phyloP scores from a whole-genome alignment of 768 basidiomycete species.

The Russula virescens region DNA sequence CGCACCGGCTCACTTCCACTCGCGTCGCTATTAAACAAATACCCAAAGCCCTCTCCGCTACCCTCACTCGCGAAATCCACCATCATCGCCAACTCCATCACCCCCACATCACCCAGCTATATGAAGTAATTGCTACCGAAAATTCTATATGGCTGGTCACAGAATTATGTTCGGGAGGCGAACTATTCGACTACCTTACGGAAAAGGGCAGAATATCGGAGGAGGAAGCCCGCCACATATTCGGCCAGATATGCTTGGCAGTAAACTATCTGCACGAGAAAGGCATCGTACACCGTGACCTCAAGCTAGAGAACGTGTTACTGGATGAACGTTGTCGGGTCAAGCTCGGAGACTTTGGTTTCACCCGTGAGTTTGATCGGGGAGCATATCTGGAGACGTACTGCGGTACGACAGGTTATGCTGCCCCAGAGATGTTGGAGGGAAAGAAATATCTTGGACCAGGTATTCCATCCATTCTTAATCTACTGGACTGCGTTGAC shows the following conservation, averaged over 20 bases:
- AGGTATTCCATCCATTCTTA: constrained; percentile 39
- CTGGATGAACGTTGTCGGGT: constrained; percentile 87
- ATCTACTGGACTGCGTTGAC: neutral
- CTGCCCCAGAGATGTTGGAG: constrained; percentile 87
- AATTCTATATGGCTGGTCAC: constrained; percentile 94
- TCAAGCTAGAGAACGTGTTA: constrained; percentile 94
- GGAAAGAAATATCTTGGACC: constrained; percentile 87
- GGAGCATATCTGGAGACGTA: constrained; percentile 82
- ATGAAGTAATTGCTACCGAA: constrained; percentile 97
- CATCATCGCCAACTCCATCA: constrained; percentile 97
- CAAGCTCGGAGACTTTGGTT: constrained; percentile 93
- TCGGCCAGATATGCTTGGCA: constrained; percentile 93
- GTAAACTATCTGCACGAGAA: constrained; percentile 89
- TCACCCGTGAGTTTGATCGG: constrained; percentile 85
- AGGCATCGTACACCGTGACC: constrained; percentile 92
- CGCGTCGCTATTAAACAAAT: constrained; percentile 98
- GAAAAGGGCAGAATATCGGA: constrained; percentile 88
- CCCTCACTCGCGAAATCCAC: constrained; percentile 94
- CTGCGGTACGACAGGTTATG: constrained; percentile 93
- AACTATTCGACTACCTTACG: constrained; percentile 96
- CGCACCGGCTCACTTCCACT: constrained; percentile 85
- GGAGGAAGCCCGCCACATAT: constrained; percentile 78
- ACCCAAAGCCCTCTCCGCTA: constrained; percentile 86
- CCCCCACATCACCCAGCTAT: constrained; percentile 91
- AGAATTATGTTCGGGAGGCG: constrained; percentile 94